A percentile compares a stretch with the other conserved stretches of the same genome.
Evolutionary conservation across 495 filamentous ascomycete species (phyloP).

Genomic region (Xylaria cubensis): DNA sequence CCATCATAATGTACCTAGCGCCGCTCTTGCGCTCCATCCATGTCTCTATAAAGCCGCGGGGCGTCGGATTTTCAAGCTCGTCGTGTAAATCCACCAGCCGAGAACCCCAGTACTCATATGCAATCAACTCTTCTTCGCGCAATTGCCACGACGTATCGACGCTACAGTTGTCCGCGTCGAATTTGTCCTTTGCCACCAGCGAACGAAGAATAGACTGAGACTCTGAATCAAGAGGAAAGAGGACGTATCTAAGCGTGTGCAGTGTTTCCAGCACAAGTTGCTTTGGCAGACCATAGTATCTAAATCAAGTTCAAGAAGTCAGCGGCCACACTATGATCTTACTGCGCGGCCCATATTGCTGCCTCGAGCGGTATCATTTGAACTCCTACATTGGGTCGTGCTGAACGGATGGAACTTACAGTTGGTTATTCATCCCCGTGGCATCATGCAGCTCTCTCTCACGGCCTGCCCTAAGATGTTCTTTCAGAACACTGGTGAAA

Average conservation of each 20-base stretch:
- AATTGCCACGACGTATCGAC: slow-evolving; percentile 28
- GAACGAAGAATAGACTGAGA: slow-evolving; percentile 42
- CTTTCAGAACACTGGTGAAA: not conserved
- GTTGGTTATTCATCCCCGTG: not conserved
- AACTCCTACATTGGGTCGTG: not conserved
- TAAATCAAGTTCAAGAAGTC: not conserved
- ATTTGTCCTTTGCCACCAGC: slow-evolving; percentile 40
- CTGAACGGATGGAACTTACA: not conserved
- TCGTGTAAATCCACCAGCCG: slow-evolving; percentile 47
- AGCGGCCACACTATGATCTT: not conserved
- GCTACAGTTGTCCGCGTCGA: slow-evolving; percentile 42
- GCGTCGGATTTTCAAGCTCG: slow-evolving; percentile 48
- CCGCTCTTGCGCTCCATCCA: slow-evolving; percentile 50
- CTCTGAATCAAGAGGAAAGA: slow-evolving; percentile 45
- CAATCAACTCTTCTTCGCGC: slow-evolving; percentile 33
- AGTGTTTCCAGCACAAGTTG: slow-evolving; percentile 46
- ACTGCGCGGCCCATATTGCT: not conserved
- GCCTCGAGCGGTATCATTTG: not conserved
- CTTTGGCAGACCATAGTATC: slow-evolving; percentile 37
- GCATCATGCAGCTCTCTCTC: not conserved
- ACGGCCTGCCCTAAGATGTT: not conserved
- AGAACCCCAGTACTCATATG: slow-evolving; percentile 42
- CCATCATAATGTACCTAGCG: slow-evolving; percentile 50
- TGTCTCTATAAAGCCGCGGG: slow-evolving; percentile 41
- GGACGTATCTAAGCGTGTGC: slow-evolving; percentile 40